Conservation (phyloP, 2,329 filamentous ascomycete species). For the Emmonsiellopsis sp. region DNA sequence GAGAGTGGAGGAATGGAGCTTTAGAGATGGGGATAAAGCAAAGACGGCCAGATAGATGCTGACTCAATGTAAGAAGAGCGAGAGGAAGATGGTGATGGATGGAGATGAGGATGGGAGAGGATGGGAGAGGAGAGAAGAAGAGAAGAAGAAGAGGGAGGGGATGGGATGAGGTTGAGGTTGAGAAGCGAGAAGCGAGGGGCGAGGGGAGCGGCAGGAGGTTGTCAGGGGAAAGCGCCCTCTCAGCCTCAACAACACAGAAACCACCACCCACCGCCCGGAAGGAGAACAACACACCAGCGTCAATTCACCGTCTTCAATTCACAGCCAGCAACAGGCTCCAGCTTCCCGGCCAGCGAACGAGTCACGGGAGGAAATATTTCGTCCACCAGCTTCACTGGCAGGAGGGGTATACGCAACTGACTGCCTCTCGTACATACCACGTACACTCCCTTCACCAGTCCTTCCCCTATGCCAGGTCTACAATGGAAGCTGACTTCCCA, state of each 20-base stretch:
- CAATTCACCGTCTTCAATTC: background rate
- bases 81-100: constrained; percentile 10
- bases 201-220: background rate
- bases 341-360: background rate
- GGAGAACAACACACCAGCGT: background rate
- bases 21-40: constrained; percentile 40
- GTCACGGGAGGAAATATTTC: background rate
- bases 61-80: constrained; percentile 3
- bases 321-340: background rate
- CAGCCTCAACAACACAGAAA: background rate
- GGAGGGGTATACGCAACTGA: background rate
- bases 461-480: no score
- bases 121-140: background rate
- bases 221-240: background rate
- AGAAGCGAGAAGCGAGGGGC: background rate
- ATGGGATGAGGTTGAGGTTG: no score
- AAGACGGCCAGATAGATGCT: constrained; percentile 34
- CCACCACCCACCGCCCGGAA: background rate
- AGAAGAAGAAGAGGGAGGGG: background rate
- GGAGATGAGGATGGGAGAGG: background rate
- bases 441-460: no score
- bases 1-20: constrained; percentile 10
- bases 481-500: no score
- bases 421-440: no score
- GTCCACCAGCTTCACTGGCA: background rate